phyloP scores from a whole-genome alignment of 192 early-diverging fungal genomes.

The Gryganskiella cystojenkinii region DNA sequence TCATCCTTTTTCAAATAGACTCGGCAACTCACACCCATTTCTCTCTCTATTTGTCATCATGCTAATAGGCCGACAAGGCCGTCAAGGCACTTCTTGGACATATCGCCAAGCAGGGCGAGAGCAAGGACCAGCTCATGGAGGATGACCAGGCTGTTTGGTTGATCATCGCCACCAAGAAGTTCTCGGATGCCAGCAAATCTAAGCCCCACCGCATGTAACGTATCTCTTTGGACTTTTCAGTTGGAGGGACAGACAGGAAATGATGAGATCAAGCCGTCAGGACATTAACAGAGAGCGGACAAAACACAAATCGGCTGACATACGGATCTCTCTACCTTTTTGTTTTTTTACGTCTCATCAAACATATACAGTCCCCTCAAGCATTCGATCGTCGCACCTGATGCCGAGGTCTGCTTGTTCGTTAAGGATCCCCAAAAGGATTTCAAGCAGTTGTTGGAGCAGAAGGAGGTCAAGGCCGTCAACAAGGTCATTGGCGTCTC shows the following conservation, averaged over 20 bases:
- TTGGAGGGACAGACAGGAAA: background rate
- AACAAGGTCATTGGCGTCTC: slow-evolving; percentile 79
- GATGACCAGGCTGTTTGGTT: slow-evolving; percentile 66
- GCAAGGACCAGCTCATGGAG: slow-evolving; percentile 63
- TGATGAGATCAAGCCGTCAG: background rate
- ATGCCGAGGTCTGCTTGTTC: slow-evolving; percentile 86
- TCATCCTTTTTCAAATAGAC: too few relatives aligned
- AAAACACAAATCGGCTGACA: background rate
- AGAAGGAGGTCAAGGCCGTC: slow-evolving; percentile 70
- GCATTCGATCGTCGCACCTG: slow-evolving; percentile 70
- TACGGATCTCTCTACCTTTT: background rate
- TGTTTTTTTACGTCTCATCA: background rate
- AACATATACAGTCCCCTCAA: slow-evolving; percentile 67
- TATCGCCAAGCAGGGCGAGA: slow-evolving; percentile 51
- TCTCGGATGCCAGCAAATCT: slow-evolving; percentile 65
- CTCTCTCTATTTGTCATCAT: background rate
- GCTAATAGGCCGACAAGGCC: slow-evolving; percentile 64
- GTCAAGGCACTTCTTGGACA: slow-evolving; percentile 65
- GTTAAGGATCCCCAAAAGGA: slow-evolving; percentile 86
- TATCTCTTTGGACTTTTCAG: background rate
- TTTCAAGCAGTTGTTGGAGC: slow-evolving; percentile 77
- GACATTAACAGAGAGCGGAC: background rate
- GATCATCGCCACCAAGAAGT: slow-evolving; percentile 75
- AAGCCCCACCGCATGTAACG: slow-evolving; percentile 78
- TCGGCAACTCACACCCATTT: background rate